Evolutionary conservation across 352 stramenopile species (phyloP).

Genomic region (Phytophthora quininea): DNA sequence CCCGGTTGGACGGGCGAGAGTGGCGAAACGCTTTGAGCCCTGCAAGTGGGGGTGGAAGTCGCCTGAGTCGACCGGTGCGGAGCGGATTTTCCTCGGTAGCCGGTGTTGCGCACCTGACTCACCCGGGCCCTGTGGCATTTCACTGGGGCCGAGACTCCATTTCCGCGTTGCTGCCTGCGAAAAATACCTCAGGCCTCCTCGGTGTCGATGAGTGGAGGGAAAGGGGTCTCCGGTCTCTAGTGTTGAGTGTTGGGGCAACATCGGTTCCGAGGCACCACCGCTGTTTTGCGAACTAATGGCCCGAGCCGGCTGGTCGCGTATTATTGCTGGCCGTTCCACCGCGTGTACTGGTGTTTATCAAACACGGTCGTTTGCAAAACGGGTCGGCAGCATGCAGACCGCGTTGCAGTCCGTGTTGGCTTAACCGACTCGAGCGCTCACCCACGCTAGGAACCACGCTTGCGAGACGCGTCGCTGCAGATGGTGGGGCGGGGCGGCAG

Average conservation of each 20-base stretch:
- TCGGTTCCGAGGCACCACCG: neutral
- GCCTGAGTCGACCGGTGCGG: neutral
- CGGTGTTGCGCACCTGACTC: slow-evolving; percentile 14
- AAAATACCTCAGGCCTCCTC: slow-evolving; percentile 11
- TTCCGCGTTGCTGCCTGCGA: slow-evolving; percentile 16
- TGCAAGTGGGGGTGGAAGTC: neutral
- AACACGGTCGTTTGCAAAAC: slow-evolving; percentile 26
- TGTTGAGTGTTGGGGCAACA: neutral
- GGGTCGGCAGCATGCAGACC: neutral
- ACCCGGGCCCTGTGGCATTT: neutral
- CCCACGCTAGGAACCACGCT: slow-evolving; percentile 8
- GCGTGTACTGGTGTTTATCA: slow-evolving; percentile 34
- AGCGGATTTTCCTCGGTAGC: slow-evolving; percentile 23
- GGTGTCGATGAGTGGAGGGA: slow-evolving; percentile 25
- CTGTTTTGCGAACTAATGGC: slow-evolving; percentile 22
- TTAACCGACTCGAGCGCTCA: neutral
- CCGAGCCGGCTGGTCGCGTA: slow-evolving; percentile 1
- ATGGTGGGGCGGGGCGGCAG: neutral
- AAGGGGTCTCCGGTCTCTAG: slow-evolving; percentile 4
- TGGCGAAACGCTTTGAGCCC: neutral
- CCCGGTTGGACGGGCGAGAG: slow-evolving; percentile 4
- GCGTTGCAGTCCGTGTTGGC: neutral
- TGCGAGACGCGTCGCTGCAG: slow-evolving; percentile 19
- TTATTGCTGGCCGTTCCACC: slow-evolving; percentile 13
- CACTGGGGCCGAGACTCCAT: neutral